A percentile compares a stretch with the other conserved stretches of the same genome.
phyloP scores from a whole-genome alignment of 2,329 filamentous ascomycete genomes.

The Aspergillus unguis region DNA sequence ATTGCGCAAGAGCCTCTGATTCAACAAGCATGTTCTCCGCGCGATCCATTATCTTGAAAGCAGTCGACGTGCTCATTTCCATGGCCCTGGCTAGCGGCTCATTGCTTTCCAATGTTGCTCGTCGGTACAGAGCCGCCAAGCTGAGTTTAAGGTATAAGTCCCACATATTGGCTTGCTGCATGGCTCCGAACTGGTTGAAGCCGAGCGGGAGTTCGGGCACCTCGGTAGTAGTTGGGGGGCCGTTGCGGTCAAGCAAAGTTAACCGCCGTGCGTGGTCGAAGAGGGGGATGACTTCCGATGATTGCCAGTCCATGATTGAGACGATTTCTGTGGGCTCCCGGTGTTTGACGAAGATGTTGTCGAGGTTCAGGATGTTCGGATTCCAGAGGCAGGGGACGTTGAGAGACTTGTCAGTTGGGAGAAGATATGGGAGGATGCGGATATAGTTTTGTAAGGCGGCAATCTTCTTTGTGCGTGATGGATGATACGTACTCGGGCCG shows the following conservation, averaged over 20 bases:
- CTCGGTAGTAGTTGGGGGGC: constrained; percentile 16
- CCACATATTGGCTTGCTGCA: constrained; percentile 9
- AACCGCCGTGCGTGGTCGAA: constrained; percentile 36
- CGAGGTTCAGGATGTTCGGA: constrained; percentile 34
- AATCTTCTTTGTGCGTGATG: constrained; percentile 33
- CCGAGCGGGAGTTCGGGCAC: constrained; percentile 8
- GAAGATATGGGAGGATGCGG: constrained; percentile 24
- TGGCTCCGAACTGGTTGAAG: constrained; percentile 9
- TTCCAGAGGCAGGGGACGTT: constrained; percentile 33
- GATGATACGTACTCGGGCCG: constrained; percentile 37
- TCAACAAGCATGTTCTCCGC: constrained; percentile 15
- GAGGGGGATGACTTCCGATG: constrained; percentile 31
- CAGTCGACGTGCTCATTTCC: constrained; percentile 10
- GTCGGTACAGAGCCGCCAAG: constrained; percentile 12
- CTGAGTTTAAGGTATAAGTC: constrained; percentile 11
- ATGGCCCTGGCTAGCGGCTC: constrained; percentile 11
- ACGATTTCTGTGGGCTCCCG: constrained; percentile 18
- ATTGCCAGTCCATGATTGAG: constrained; percentile 28
- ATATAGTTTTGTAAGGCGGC: constrained; percentile 30
- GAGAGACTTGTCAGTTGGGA: constrained; percentile 26
- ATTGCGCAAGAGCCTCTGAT: constrained; percentile 14
- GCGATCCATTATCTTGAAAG: constrained; percentile 15
- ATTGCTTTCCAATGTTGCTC: constrained; percentile 10
- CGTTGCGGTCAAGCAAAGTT: constrained; percentile 34
- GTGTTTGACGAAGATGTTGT: constrained; percentile 29